Conservation (phyloP, 2,329 filamentous ascomycete genomes). For the Boeremia lycopersici region DNA sequence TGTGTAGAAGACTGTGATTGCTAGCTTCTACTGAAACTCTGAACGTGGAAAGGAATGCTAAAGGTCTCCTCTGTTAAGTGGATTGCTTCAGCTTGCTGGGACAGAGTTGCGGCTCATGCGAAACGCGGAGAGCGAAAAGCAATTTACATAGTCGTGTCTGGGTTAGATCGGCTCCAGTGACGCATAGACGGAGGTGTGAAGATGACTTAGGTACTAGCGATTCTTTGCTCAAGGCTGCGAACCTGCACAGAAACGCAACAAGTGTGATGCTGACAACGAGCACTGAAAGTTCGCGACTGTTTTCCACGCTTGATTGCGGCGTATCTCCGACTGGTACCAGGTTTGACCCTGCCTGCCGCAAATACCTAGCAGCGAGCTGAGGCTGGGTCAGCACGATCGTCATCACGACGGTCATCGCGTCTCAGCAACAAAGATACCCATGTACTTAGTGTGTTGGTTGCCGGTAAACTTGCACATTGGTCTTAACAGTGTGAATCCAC, state of each 20-base stretch:
- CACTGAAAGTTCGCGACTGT: not conserved
- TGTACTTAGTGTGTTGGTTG: not conserved
- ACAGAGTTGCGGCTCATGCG: no score
- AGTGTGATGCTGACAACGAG: not conserved
- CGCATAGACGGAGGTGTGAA: no score
- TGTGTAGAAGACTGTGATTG: no score
- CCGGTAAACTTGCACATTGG: not conserved
- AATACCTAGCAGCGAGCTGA: conserved; percentile 10
- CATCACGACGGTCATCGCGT: not conserved
- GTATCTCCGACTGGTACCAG: not conserved
- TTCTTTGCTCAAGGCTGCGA: not conserved
- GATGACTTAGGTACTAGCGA: not conserved
- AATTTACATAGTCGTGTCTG: no score
- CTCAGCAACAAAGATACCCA: not conserved
- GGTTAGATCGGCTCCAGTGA: no score
- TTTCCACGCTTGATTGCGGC: not conserved
- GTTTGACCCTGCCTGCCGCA: conserved; percentile 2
- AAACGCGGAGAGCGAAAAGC: no score
- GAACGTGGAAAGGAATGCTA: no score
- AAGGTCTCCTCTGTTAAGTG: no score
- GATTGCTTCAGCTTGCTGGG: no score
- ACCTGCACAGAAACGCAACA: not conserved
- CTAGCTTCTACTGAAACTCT: no score
- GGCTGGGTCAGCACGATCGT: conserved; percentile 1
- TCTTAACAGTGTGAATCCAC: not conserved